Conservation (phyloP, 495 filamentous ascomycete species). For the Penicillium ucsense region DNA sequence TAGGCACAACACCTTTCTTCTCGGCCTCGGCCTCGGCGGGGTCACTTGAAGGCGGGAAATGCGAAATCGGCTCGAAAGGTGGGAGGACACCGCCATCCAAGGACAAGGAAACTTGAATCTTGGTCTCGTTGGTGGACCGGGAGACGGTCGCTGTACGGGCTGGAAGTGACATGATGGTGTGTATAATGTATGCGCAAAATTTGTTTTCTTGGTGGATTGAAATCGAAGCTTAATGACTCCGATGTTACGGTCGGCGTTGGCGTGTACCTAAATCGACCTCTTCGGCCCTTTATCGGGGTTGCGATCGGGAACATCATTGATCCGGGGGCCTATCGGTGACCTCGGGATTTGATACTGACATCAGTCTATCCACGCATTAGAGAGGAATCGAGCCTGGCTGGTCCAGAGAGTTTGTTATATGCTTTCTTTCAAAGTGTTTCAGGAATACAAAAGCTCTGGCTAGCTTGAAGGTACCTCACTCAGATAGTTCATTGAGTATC, state of each 20-base stretch:
- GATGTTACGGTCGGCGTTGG: too few species aligned
- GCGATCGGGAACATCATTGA: slow-evolving; percentile 20
- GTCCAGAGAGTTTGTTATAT: slow-evolving; percentile 8
- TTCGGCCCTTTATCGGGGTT: slow-evolving; percentile 10
- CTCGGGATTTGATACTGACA: slow-evolving; percentile 2
- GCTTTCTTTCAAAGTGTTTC: background rate
- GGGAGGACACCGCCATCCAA: slow-evolving; percentile 78
- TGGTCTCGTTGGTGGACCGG: slow-evolving; percentile 93
- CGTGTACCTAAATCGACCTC: too few species aligned
- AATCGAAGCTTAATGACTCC: background rate
- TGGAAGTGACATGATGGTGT: slow-evolving; percentile 21
- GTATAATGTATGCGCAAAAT: background rate
- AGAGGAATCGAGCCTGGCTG: slow-evolving; percentile 10
- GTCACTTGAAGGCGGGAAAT: slow-evolving; percentile 31
- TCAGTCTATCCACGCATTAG: background rate
- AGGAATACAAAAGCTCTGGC: background rate
- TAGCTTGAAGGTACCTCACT: background rate
- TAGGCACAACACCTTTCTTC: slow-evolving; percentile 73
- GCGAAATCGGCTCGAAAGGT: slow-evolving; percentile 43
- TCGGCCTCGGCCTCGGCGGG: slow-evolving; percentile 32
- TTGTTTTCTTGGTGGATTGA: background rate
- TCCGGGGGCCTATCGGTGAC: slow-evolving; percentile 8
- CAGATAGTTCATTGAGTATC: background rate
- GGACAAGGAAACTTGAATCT: slow-evolving; percentile 83
- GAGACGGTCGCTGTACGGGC: slow-evolving; percentile 64